Base-by-base conservation (phyloP, 2,329 filamentous ascomycete genomes). In the Penicillium sclerotiorum region DNA sequence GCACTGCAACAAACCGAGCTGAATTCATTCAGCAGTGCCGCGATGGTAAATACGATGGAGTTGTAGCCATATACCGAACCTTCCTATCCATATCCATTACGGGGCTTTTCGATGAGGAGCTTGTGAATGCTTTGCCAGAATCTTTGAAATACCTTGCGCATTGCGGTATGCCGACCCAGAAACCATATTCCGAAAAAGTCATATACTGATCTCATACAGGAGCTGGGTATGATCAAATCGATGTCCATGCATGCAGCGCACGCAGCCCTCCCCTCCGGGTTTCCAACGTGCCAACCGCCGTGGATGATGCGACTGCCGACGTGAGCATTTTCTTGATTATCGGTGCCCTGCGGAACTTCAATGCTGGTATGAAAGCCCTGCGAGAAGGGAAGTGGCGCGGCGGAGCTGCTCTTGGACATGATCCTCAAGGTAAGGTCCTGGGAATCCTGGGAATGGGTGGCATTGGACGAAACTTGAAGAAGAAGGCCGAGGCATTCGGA, bases 361-460 rank as follows among this genome's bases (percentile, higher is more conserved):
- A 86, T 63, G 72, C 78, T 1, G 79, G 82, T 43, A 87, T 94
- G 78, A 64, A 78, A 4, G 77, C 80, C 11, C 77, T 93, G 8
- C 83, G 90, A 28, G 74, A 79, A 18, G 84, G 86, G 1, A 73
- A 82, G 49, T 95, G 88, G 87, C 79, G 83, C 45, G 88, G 87
- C 4, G 67, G 70, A 4, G 72, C 75, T 0, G 66, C 71, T 1
- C 78, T 85, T 1, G 90, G 89, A 11, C 87, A 89, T 64, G 89
- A 94, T 63, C 89, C 89, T 1, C 79, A 88, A 68, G 88, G 87
- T 28, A 94, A 93, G 70, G 75, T 85, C 1, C 77, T 95, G 5
- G 90, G 90, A 0, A 90, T 95, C 52, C 69, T 95, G 33, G 90
- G 90, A 6, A 93, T 94, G 89, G 90, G 90, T 17, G 89, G 90